These are phyloP conservation scores for Erythrophleum ivorense DNA, from an alignment of 331 rosid species.

Conservation along the genomic window DNA sequence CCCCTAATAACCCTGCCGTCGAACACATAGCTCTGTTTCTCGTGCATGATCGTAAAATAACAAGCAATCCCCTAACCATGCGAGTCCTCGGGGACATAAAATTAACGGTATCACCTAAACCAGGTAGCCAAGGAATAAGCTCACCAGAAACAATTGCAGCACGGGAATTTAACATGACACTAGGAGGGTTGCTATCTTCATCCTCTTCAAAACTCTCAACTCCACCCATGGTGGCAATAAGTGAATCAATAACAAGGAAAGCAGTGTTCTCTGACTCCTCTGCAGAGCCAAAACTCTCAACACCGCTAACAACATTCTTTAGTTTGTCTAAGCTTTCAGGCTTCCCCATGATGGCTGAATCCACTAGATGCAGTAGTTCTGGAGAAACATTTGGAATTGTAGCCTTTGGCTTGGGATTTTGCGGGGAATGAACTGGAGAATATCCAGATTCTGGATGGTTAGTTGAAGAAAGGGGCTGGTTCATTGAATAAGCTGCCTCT, in stretches of 20 bases:
- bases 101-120: conserved; percentile 67
- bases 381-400: conserved; percentile 58
- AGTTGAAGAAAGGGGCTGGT: conserved; percentile 52
- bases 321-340: no score
- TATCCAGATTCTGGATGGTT: conserved; percentile 61
- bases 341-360: no score
- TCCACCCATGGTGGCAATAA: no score
- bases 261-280: conserved; percentile 71
- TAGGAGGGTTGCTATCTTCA: conserved; percentile 86
- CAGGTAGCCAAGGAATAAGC: conserved; percentile 93
- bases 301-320: conserved; percentile 83
- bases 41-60: conserved; percentile 88
- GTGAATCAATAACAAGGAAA: conserved; percentile 81
- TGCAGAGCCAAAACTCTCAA: conserved; percentile 67
- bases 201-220: no score
- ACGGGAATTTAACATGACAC: conserved; percentile 93
- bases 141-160: conserved; percentile 93
- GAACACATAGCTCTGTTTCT: conserved; percentile 96
- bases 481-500: conserved; percentile 45
- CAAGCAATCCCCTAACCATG: conserved; percentile 92
- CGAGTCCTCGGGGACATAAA: conserved; percentile 89
- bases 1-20: conserved; percentile 85
- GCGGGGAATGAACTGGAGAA: conserved; percentile 69
- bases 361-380: no score
- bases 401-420: conserved; percentile 60